Base-by-base conservation (phyloP, 2,329 filamentous ascomycete genomes). In the Nectriaceae sp. region DNA sequence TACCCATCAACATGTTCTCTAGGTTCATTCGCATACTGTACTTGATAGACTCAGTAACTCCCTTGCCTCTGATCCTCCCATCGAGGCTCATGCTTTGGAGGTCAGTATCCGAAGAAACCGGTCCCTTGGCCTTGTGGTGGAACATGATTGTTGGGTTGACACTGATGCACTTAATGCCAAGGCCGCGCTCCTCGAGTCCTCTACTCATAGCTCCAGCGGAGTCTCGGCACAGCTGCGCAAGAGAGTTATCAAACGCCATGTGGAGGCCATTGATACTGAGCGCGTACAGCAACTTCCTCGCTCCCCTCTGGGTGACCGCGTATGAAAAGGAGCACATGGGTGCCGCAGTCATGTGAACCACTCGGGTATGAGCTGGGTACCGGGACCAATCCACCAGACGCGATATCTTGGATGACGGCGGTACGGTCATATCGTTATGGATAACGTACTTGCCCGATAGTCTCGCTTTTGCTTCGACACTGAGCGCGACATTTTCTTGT, bases 311-410 rank as follows among this genome's bases (percentile, higher is more conserved):
- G n/a, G 67, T 71, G 31, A 79, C 64, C 0, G 69, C 75, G 49
- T 78, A 78, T 13, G 65, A 70, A 41, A 73, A 66, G 4, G 67
- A 68, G 59, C 72, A 75, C 31, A 72, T 64, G 11, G 70, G 75
- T 0, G 70, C 63, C 0, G 70, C 72, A 41, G 69, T 71, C n/a
- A 65, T 61, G 56, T 76, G 73, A 0, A 74, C 66, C 0, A 75
- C 64, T 1, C 75, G 65, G 0, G 73, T 76, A 52, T 75, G 72
- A 2, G 65, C 53, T 1, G 68, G 63, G 47, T 70, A 72, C 3
- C 55, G 68, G 65, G 43, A 69, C 63, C 5, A 67, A 62, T 41
- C 59, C 44, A 59, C 54, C 6, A 55, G 44, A 10, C 42, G 29
- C 13, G 58, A 58, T 29, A 67, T 46, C 31, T 62, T 54, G 26